phyloP scores from a whole-genome alignment of 805 yeast genomes.

The Clavispora fructus region DNA sequence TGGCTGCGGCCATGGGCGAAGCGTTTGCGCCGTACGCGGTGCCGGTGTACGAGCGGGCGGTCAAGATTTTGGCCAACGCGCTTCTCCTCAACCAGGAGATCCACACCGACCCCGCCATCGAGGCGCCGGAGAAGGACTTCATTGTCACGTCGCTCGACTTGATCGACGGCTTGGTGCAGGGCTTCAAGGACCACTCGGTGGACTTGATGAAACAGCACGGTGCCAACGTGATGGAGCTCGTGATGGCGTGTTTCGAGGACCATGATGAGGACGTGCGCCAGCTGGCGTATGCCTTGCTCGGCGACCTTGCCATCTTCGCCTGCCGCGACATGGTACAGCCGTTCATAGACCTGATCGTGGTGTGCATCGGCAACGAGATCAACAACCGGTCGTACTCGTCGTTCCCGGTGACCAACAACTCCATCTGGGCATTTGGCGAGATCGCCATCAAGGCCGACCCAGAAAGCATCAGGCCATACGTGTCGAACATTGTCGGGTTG shows the following conservation, averaged over 20 bases:
- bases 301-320: conserved; percentile 74
- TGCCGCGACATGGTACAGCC: conserved; percentile 43
- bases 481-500: conserved; percentile 48
- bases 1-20: conserved; percentile 83
- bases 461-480: conserved; percentile 45
- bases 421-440: conserved; percentile 93
- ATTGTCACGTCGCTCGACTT: conserved; percentile 84
- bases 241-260: conserved; percentile 70
- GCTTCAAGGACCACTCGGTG: conserved; percentile 60
- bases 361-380: conserved; percentile 67
- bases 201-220: conserved; percentile 44
- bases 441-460: conserved; percentile 55
- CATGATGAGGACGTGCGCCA: conserved; percentile 86
- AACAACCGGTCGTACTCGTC: conserved; percentile 46
- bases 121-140: conserved; percentile 85
- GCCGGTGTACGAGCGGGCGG: conserved; percentile 76
- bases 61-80: conserved; percentile 61
- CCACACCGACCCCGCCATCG: conserved; percentile 58
- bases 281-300: conserved; percentile 81
- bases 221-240: conserved; percentile 49
- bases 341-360: conserved; percentile 47
- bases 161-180: conserved; percentile 90
- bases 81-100: conserved; percentile 62
- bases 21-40: conserved; percentile 84
- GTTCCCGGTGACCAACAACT: conserved; percentile 73